Base-by-base conservation (phyloP, 345 rosid species). In the Citrus unshiu region DNA sequence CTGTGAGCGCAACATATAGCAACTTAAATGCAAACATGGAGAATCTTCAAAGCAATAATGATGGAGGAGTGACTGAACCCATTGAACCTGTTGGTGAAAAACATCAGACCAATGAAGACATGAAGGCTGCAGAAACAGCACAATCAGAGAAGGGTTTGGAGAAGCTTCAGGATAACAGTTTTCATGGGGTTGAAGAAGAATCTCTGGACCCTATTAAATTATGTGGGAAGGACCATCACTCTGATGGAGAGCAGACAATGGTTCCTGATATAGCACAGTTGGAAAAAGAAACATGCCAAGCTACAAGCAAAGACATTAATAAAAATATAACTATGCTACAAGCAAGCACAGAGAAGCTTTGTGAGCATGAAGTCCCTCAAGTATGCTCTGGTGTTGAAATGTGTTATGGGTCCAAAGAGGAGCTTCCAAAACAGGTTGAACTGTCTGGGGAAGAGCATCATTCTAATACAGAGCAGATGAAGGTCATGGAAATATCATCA, bases 311-410 rank as follows among this genome's bases (percentile, higher is more conserved):
- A 40, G 81, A 78, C 30, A 22, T 58, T 68, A 60, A 70, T 70
- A 30, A 65, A 73, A 56, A 73, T 72, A 10, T 70, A 56, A 81
- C 16, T 66, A 81, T 77, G 71, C 43, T 61, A n/a, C 81, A 76
- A 82, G 80, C 77, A 76, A 78, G 83, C 75, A 18, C 75, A 24
- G 90, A 87, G 88, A 86, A 84, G 75, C 86, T 77, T 82, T 86
- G 56, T 67, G 87, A 73, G 16, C 21, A 56, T 51, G 49, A 51
- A 8, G 51, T 76, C 22, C 68, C 62, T 77, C 73, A 30, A 60
- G 77, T 61, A 72, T 40, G 21, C 25, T 27, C 39, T 49, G 64
- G 73, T 64, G 12, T 40, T 56, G 74, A 77, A 67, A 74, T 49
- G 54, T 68, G 9, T 46, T 66, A 58, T 76, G 71, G 35, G 22